These are phyloP conservation scores for Thelonectria blattea DNA, from an alignment of 2,329 filamentous ascomycete genomes.

Conservation along the genomic window DNA sequence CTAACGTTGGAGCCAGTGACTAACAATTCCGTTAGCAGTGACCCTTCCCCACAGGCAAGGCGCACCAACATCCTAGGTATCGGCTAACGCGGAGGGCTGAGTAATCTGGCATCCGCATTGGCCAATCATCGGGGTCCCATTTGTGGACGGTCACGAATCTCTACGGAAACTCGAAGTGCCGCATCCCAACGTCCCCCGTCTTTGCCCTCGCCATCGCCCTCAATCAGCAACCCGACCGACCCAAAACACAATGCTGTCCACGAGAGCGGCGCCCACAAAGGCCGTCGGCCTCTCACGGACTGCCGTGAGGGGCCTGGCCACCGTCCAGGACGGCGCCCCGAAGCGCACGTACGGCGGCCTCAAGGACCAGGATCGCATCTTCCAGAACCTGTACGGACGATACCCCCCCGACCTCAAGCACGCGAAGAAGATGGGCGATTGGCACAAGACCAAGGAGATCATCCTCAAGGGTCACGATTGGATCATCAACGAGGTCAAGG, in stretches of 20 bases:
- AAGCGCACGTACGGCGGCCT: slow-evolving; percentile 83
- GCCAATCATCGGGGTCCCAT: slow-evolving; percentile 49
- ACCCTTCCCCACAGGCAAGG: slow-evolving; percentile 7
- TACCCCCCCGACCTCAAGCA: slow-evolving; percentile 90
- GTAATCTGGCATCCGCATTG: slow-evolving; percentile 43
- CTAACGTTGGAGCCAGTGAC: slow-evolving; percentile 14
- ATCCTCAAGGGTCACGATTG: slow-evolving; percentile 96
- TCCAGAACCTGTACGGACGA: slow-evolving; percentile 97
- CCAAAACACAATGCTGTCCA: slow-evolving; percentile 52
- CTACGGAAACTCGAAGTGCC: slow-evolving; percentile 46
- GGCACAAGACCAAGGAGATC: slow-evolving; percentile 99
- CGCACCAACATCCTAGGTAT: slow-evolving; percentile 24
- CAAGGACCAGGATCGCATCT: slow-evolving; percentile 97
- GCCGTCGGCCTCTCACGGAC: slow-evolving; percentile 50
- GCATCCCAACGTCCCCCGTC: slow-evolving; percentile 42
- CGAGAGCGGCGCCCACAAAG: slow-evolving; percentile 49
- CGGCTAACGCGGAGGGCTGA: slow-evolving; percentile 41
- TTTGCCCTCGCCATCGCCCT: slow-evolving; percentile 36
- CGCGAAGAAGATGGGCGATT: slow-evolving; percentile 97
- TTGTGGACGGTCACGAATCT: slow-evolving; percentile 46
- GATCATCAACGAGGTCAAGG: slow-evolving; percentile 98
- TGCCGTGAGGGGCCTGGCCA: slow-evolving; percentile 74
- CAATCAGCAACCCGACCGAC: slow-evolving; percentile 42
- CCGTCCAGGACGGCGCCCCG: slow-evolving; percentile 74
- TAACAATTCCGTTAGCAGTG: slow-evolving; percentile 31